Evolutionary conservation across 192 early-diverging fungal genomes (phyloP), one percentile per base, ranked within the genome.

Genomic region (Pilaira anomala): DNA sequence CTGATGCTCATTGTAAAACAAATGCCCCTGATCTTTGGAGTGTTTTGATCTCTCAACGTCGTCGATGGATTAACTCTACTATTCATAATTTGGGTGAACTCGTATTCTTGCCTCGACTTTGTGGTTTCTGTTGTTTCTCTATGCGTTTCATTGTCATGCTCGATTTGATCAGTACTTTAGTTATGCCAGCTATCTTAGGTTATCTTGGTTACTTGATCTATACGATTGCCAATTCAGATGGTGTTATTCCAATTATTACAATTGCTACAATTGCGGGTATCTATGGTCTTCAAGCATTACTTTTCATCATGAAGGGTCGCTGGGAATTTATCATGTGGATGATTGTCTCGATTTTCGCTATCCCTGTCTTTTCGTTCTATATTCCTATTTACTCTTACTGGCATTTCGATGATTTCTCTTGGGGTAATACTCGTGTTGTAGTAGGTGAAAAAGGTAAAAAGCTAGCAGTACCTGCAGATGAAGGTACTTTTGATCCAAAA

Each of bases 31-130:
- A 98, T 66, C 83, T 85, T 60, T 96, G 94, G 88, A 79, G 82
- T 55, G 90, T 99, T 16, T 74, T 99, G 58, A 72, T 99, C 18
- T 99, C 97, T 7, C 97, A 99, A 76, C 89, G 97, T 64, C 93
- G 97, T 73, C 91, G 97, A 66, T 99, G 97, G 97, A 99, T 99
- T 72, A 99, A 99, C 82, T 97, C 95, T 29, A 99, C 97, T 3
- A 88, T 99, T 13, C 97, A 99, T 83, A 99, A 99, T 71, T 79
- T 98, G 67, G 85, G 96, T 63, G 97, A 99, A 74, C 80, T 99
- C 48, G 72, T 94, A 29, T 89, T 93, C 73, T 78, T 99, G 67
- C 91, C 91, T 22, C 94, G 96, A 55, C 87, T 98, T 45, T 98
- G 98, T 62, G 96, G 98, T 28, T 95, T 92, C 83, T 89, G 94